Evolutionary conservation across 768 basidiomycete species (phyloP), one percentile per base, ranked within the genome.

Genomic region (Termitomyces sp.): DNA sequence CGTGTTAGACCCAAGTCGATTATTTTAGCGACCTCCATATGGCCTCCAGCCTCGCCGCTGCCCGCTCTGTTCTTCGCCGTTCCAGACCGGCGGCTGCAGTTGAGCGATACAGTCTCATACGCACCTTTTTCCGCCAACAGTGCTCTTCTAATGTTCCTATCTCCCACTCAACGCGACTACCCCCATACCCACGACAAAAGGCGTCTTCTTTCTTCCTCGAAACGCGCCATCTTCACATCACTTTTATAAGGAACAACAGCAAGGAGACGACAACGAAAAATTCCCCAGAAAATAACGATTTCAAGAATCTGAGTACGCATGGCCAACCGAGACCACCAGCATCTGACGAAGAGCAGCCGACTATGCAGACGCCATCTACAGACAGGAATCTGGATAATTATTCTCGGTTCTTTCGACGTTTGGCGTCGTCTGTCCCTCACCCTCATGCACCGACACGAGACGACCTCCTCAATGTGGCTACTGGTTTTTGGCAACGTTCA

Each of bases 401-500:
- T 67, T 84, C 93, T 3, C 80, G 77, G n/a, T 88, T 93, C 66
- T 89, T 93, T 65, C 87, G 85, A 44, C 81, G 85, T n/a, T 79
- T 95, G 8, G 91, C 91, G 0, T 70, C 83, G 61, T 88, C 89
- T 30, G 76, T 94, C 22, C 93, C 93, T 4, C 88, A 87, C 66
- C 76, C 84, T 50, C 86, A 85, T 62, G 78, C 89, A 39, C 96
- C 95, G 0, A 91, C 93, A 0, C 84, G 88, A 45, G 95, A 97
- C 47, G 93, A 98, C 68, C 87, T 98, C 59, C 80, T 98, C 37
- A 84, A 82, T 20, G 88, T 93, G 4, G 88, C 95, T 4, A 89
- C 82, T 33, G 87, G 88, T n/a, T 95, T 95, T 70, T 94, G 94
- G 87, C 84, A 96, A 64, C 85, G 97, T 3, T 71, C 89, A 24